phyloP scores from a whole-genome alignment of 352 stramenopile genomes.

The Globisporangium camurandrum region DNA sequence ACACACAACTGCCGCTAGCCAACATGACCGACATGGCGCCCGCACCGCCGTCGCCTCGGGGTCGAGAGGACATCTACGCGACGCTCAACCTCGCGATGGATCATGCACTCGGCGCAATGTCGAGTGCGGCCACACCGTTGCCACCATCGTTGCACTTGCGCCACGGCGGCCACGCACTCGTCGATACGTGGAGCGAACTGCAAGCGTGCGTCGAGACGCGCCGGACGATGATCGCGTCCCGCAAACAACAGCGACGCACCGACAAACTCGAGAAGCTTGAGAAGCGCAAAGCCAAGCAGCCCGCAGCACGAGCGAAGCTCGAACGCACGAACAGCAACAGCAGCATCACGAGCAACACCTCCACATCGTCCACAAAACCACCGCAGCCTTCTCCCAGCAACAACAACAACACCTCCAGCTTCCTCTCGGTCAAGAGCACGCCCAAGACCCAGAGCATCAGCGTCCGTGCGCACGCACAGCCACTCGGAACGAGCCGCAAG shows the following conservation, averaged over 20 bases:
- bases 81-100: slow-evolving; percentile 44
- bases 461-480: not conserved
- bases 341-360: not conserved
- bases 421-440: not conserved
- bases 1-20: too few species aligned
- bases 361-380: too few species aligned
- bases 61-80: slow-evolving; percentile 24
- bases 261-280: slow-evolving; percentile 16
- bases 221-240: slow-evolving; percentile 18
- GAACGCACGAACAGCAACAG: slow-evolving; percentile 11
- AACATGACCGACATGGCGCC: too few species aligned
- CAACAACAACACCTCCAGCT: slow-evolving; percentile 1
- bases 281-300: not conserved
- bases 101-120: slow-evolving; percentile 29
- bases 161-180: slow-evolving; percentile 4
- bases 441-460: slow-evolving; percentile 7
- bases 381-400: too few species aligned
- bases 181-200: slow-evolving; percentile 15
- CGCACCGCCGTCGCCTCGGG: too few species aligned
- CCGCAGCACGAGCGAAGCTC: not conserved
- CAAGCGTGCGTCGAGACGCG: slow-evolving; percentile 15
- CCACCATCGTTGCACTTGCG: slow-evolving; percentile 10
- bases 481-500: slow-evolving; percentile 6
- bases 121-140: slow-evolving; percentile 15
- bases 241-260: slow-evolving; percentile 21